phyloP scores from a whole-genome alignment of 108 stramenopile species.

The Schizochytrium sp. region DNA sequence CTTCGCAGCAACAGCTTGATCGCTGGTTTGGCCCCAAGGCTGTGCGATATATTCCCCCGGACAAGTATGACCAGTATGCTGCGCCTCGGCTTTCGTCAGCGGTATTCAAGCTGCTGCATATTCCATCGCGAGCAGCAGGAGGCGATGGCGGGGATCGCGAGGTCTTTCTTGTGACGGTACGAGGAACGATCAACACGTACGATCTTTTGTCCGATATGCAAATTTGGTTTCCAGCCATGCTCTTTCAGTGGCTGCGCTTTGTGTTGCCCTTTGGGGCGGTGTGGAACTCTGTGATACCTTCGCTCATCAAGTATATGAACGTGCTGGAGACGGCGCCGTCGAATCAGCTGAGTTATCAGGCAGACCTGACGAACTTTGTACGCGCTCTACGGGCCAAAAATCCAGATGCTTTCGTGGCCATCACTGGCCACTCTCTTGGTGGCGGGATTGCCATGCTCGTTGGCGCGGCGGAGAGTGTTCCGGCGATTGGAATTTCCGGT shows the following conservation, averaged over 20 bases:
- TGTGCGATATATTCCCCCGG: neutral
- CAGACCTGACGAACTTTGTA: conserved; percentile 32
- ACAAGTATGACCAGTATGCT: neutral
- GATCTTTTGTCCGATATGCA: conserved; percentile 64
- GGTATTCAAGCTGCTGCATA: neutral
- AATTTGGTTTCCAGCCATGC: conserved; percentile 60
- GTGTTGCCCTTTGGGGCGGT: conserved; percentile 56
- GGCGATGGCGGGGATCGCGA: conserved; percentile 30
- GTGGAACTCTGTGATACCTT: conserved; percentile 57
- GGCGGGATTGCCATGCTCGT: conserved; percentile 69
- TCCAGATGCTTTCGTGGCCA: conserved; percentile 19
- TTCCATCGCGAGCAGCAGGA: neutral
- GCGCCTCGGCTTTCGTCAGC: neutral
- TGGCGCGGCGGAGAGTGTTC: conserved; percentile 58
- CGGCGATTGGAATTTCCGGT: conserved; percentile 59
- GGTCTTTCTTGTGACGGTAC: conserved; percentile 53
- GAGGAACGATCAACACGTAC: conserved; percentile 61
- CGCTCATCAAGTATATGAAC: conserved; percentile 40
- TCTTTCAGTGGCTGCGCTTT: conserved; percentile 56
- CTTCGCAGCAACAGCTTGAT: neutral
- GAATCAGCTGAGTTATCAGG: conserved; percentile 33
- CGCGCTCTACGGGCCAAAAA: conserved; percentile 1
- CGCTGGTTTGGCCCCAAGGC: neutral
- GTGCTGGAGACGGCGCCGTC: conserved; percentile 33
- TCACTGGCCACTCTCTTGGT: conserved; percentile 43